Conservation (phyloP, 495 filamentous ascomycete genomes). For the Chaetomium cochliodes region DNA sequence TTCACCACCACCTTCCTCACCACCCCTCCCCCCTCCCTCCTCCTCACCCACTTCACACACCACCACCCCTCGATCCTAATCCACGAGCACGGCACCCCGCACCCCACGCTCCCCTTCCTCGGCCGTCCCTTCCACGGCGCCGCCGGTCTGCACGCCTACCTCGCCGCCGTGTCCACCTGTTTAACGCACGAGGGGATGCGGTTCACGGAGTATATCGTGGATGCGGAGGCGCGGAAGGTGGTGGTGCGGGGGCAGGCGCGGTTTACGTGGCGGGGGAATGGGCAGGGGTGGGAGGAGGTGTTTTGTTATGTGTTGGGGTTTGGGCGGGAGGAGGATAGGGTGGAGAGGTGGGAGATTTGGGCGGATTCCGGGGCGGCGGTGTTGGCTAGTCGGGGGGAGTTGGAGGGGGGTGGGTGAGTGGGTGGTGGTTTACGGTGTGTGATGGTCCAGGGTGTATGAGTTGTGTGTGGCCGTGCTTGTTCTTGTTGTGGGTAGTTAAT, state of each 20-base stretch:
- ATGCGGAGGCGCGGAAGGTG: slow-evolving; percentile 45
- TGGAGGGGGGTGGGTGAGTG: slow-evolving; percentile 27
- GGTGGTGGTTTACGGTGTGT: not conserved
- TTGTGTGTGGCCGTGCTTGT: not conserved
- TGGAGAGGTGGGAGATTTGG: slow-evolving; percentile 59
- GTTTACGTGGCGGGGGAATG: slow-evolving; percentile 53
- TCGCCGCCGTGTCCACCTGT: slow-evolving; percentile 41
- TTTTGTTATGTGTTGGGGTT: slow-evolving; percentile 58
- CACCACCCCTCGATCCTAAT: slow-evolving; percentile 30
- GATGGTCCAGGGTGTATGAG: not conserved
- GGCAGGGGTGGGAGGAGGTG: slow-evolving; percentile 57
- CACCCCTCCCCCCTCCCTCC: slow-evolving; percentile 37
- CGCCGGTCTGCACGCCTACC: slow-evolving; percentile 51
- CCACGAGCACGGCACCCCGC: slow-evolving; percentile 56
- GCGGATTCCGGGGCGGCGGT: slow-evolving; percentile 64
- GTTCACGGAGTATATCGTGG: slow-evolving; percentile 56
- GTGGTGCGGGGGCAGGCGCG: slow-evolving; percentile 49
- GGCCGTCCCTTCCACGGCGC: slow-evolving; percentile 54
- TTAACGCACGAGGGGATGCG: slow-evolving; percentile 50
- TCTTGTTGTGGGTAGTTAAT: too few relatives aligned
- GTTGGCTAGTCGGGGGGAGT: slow-evolving; percentile 52
- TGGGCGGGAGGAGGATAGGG: slow-evolving; percentile 41
- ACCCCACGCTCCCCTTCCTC: slow-evolving; percentile 53
- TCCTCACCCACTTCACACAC: slow-evolving; percentile 51
- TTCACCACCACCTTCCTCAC: slow-evolving; percentile 52